phyloP scores from a whole-genome alignment of 129 eudicot species.

The Mikania micrantha region DNA sequence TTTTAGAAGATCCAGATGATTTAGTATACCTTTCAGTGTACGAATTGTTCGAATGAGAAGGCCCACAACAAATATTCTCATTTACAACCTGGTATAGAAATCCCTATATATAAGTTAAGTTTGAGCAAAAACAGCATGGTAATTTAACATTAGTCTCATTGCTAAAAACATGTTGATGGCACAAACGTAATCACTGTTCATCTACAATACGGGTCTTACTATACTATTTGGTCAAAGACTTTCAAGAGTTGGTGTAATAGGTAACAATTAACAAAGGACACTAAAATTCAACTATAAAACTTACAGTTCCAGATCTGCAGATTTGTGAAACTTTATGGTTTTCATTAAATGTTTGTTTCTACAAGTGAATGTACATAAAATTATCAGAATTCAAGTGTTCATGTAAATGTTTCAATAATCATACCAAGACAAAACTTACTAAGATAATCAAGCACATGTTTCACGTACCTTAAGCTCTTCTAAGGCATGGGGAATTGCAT shows the following conservation, averaged over 20 bases:
- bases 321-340: conserved; percentile 9
- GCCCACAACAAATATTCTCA: conserved; percentile 19
- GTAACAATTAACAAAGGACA: background rate
- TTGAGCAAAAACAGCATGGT: background rate
- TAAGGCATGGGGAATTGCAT: conserved; percentile 47
- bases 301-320: conserved; percentile 30
- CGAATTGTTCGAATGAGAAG: conserved; percentile 19
- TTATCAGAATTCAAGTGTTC: background rate
- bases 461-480: conserved; percentile 46
- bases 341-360: conserved; percentile 37
- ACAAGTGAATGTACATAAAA: conserved; percentile 5
- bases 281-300: conserved; percentile 2
- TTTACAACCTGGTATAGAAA: conserved; percentile 20
- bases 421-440: background rate
- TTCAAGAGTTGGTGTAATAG: background rate
- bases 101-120: background rate
- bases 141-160: background rate
- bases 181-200: background rate
- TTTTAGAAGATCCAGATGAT: conserved; percentile 33
- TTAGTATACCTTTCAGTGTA: conserved; percentile 24
- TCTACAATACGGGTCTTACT: background rate
- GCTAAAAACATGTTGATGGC: background rate
- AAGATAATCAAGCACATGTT: background rate
- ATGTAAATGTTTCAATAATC: background rate
- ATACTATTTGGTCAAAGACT: background rate